Evolutionary conservation across 164 flowering plant genomes (phyloP).

Genomic region (Pachysandra terminalis): DNA sequence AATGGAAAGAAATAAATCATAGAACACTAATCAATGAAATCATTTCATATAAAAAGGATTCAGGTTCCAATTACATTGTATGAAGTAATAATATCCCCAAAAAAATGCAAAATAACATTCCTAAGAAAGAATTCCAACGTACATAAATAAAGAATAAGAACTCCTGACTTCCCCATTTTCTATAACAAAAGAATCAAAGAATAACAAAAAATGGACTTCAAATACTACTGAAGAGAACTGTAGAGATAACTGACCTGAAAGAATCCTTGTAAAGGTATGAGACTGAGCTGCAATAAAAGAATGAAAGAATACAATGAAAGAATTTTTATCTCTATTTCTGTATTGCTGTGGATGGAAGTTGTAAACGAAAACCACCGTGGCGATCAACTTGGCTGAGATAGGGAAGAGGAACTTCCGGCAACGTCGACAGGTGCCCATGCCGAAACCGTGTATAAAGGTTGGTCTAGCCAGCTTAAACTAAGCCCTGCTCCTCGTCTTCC

Average conservation of each 20-base stretch:
- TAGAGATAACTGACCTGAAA: conserved; percentile 7
- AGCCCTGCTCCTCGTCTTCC: too few species aligned
- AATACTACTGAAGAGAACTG: conserved; percentile 16
- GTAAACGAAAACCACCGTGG: conserved; percentile 4
- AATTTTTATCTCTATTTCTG: conserved; percentile 24
- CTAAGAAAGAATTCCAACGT: conserved; percentile 19
- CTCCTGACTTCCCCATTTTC: neutral
- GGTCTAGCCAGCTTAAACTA: conserved; percentile 72
- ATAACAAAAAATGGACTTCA: conserved; percentile 28
- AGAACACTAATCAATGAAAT: conserved; percentile 3
- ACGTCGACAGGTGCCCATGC: conserved; percentile 71
- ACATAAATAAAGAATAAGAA: conserved; percentile 11
- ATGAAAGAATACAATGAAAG: conserved; percentile 77
- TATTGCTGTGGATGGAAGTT: conserved; percentile 1
- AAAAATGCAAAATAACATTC: neutral
- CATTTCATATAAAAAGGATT: conserved; percentile 12
- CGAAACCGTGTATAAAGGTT: conserved; percentile 83
- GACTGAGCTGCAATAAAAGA: conserved; percentile 48
- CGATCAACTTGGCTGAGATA: conserved; percentile 52
- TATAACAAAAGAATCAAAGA: conserved; percentile 41
- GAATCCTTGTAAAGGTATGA: neutral
- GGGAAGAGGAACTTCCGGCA: conserved; percentile 59
- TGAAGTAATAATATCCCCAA: neutral
- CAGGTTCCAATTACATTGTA: conserved; percentile 2
- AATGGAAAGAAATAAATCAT: neutral